Evolutionary conservation across 768 basidiomycete genomes (phyloP).

Genomic region (Amylocystis lapponica): DNA sequence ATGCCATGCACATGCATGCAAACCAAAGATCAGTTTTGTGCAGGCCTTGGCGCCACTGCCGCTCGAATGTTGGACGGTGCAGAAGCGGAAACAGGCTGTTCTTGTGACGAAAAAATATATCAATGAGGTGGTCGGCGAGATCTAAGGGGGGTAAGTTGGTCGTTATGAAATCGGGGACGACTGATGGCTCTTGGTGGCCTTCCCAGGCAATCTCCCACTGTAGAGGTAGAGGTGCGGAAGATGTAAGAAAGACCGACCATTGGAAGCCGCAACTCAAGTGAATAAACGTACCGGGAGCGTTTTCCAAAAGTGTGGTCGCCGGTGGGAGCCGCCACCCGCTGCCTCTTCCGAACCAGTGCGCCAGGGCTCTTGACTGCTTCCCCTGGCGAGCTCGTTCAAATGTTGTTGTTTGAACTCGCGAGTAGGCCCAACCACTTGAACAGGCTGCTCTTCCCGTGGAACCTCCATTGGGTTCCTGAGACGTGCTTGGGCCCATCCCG

Average conservation of each 20-base stretch:
- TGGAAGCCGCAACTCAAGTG: background rate
- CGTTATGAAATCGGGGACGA: constrained; percentile 23
- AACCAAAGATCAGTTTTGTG: constrained; percentile 23
- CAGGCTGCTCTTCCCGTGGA: constrained; percentile 59
- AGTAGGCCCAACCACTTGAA: constrained; percentile 48
- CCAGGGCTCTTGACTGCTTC: constrained; percentile 6
- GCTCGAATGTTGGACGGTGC: constrained; percentile 17
- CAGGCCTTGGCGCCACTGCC: constrained; percentile 13
- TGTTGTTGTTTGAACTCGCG: constrained; percentile 49
- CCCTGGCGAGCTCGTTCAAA: constrained; percentile 31
- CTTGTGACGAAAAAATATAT: constrained; percentile 59
- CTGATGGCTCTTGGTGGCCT: constrained; percentile 22
- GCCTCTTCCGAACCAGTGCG: background rate
- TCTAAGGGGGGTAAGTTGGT: constrained; percentile 57
- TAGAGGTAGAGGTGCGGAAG: background rate
- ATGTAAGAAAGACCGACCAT: constrained; percentile 1
- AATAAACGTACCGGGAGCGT: constrained; percentile 42
- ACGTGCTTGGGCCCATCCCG: no score
- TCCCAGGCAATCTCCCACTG: constrained; percentile 35
- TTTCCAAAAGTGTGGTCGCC: constrained; percentile 49
- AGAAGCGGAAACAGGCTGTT: constrained; percentile 50
- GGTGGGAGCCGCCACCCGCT: constrained; percentile 5
- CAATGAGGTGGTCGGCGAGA: constrained; percentile 52
- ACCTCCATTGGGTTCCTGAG: constrained; percentile 41
- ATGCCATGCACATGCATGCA: constrained; percentile 22